A percentile compares a stretch with the other conserved stretches of the same genome.
Conservation (phyloP, 441 rosid genomes). For the Adansonia madagascariensis region DNA sequence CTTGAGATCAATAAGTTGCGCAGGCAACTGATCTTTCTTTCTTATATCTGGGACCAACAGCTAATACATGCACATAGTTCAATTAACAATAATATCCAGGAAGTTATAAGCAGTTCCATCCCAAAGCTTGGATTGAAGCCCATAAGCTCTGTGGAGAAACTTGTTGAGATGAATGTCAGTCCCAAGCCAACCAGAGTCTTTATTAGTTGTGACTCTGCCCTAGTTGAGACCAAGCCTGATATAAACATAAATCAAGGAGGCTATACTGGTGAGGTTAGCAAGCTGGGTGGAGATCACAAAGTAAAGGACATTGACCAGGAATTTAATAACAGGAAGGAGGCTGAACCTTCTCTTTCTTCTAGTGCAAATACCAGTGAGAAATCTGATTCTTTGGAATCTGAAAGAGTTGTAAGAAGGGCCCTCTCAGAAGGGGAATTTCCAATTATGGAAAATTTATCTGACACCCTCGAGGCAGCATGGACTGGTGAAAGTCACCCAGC, state of each 20-base stretch:
- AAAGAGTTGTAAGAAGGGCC: constrained; percentile 46
- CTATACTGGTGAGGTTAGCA: constrained; percentile 30
- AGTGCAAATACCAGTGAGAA: constrained; percentile 41
- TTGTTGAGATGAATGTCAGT: constrained; percentile 38
- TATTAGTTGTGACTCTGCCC: constrained; percentile 43
- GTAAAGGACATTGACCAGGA: constrained; percentile 37
- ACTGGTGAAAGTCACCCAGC: constrained; percentile 54
- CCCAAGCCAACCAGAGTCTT: constrained; percentile 41
- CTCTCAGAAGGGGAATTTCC: constrained; percentile 68
- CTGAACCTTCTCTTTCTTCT: constrained; percentile 37
- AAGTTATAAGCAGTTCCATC: constrained; percentile 39
- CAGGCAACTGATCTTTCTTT: constrained; percentile 60
- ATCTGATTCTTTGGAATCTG: constrained; percentile 46
- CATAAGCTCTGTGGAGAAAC: constrained; percentile 43
- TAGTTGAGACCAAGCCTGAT: constrained; percentile 40
- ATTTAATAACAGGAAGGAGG: constrained; percentile 43
- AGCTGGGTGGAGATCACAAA: constrained; percentile 38
- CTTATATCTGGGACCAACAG: constrained; percentile 71
- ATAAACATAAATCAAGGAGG: constrained; percentile 43
- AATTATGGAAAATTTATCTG: constrained; percentile 50
- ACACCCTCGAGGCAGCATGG: constrained; percentile 83
- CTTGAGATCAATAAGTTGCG: constrained; percentile 68
- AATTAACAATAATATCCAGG: constrained; percentile 39
- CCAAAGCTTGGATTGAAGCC: constrained; percentile 51
- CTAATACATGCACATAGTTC: constrained; percentile 51